Percentiles rank a stretch among this genome's conserved stretches.
phyloP scores from a whole-genome alignment of 148 eudicot genomes.

The Vaccinium darrowii region DNA sequence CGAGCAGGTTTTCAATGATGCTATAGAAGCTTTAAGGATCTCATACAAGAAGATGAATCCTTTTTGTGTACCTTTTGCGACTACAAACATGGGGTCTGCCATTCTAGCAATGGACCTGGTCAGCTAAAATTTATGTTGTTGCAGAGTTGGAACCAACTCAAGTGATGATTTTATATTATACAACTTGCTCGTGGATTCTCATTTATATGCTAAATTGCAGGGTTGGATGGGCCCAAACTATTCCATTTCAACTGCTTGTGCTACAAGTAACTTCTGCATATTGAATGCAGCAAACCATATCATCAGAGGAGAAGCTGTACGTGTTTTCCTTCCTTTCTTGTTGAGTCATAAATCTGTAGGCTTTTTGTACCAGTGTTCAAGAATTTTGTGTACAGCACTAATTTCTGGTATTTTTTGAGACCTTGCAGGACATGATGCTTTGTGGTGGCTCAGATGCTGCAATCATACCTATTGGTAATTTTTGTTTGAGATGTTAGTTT shows the following conservation, averaged over 20 bases:
- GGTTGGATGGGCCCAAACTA: slow-evolving; percentile 99
- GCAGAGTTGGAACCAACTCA: slow-evolving; percentile 1
- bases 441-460: slow-evolving; percentile 96
- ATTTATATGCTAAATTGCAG: slow-evolving; percentile 36
- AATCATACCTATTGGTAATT: slow-evolving; percentile 83
- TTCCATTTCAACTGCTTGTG: slow-evolving; percentile 97
- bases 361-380: not conserved
- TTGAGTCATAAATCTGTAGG: slow-evolving; percentile 9
- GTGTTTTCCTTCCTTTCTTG: slow-evolving; percentile 28
- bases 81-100: slow-evolving; percentile 99
- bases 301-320: slow-evolving; percentile 95
- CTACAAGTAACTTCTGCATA: slow-evolving; percentile 96
- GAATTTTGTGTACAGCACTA: not conserved
- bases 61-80: slow-evolving; percentile 94
- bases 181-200: slow-evolving; percentile 16
- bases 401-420: slow-evolving; percentile 16
- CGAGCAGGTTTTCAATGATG: slow-evolving; percentile 85
- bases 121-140: slow-evolving; percentile 19
- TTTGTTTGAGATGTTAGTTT: slow-evolving; percentile 1
- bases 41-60: slow-evolving; percentile 98
- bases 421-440: slow-evolving; percentile 85
- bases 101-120: slow-evolving; percentile 99
- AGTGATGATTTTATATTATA: not conserved
- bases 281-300: slow-evolving; percentile 94
- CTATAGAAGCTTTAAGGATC: slow-evolving; percentile 88